Percentiles rank a stretch among this genome's conserved stretches.
Conservation (phyloP, 768 basidiomycete species). For the Mrakia frigida region DNA sequence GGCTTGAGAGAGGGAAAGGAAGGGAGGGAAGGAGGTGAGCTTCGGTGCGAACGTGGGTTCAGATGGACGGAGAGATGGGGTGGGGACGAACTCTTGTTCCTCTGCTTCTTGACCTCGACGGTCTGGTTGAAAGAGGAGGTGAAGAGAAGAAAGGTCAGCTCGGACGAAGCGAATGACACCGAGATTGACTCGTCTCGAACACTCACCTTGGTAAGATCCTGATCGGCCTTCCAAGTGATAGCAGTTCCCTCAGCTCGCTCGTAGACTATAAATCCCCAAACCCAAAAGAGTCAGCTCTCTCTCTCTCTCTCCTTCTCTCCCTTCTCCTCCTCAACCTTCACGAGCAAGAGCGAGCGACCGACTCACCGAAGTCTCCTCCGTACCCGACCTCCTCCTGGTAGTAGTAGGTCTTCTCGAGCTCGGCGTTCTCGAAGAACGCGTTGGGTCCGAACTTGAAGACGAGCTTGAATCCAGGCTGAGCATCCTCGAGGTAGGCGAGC, state of each 20-base stretch:
- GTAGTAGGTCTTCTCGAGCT: constrained; percentile 86
- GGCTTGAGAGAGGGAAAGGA: constrained; percentile 38
- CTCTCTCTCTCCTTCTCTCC: not conserved
- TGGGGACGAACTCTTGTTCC: constrained; percentile 80
- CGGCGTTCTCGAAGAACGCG: constrained; percentile 78
- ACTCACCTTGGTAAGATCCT: constrained; percentile 74
- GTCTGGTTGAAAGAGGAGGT: constrained; percentile 45
- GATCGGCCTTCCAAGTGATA: constrained; percentile 97
- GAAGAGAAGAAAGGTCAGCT: not conserved
- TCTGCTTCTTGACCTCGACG: constrained; percentile 97
- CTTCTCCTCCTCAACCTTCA: not conserved
- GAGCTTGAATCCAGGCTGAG: constrained; percentile 87
- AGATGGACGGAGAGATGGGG: not conserved
- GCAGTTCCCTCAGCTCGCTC: constrained; percentile 85
- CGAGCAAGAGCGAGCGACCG: not conserved
- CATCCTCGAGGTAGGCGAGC: constrained; percentile 68
- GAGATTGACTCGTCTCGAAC: not conserved
- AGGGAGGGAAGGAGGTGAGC: constrained; percentile 1
- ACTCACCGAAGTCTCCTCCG: constrained; percentile 69
- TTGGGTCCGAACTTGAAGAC: constrained; percentile 73
- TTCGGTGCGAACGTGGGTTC: not conserved
- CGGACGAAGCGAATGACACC: not conserved
- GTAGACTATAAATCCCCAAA: constrained; percentile 54
- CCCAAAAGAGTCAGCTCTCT: not conserved
- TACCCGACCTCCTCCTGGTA: constrained; percentile 89